Evolutionary conservation across 2,329 filamentous ascomycete genomes (phyloP).

Genomic region (Fusarium goolgardi): DNA sequence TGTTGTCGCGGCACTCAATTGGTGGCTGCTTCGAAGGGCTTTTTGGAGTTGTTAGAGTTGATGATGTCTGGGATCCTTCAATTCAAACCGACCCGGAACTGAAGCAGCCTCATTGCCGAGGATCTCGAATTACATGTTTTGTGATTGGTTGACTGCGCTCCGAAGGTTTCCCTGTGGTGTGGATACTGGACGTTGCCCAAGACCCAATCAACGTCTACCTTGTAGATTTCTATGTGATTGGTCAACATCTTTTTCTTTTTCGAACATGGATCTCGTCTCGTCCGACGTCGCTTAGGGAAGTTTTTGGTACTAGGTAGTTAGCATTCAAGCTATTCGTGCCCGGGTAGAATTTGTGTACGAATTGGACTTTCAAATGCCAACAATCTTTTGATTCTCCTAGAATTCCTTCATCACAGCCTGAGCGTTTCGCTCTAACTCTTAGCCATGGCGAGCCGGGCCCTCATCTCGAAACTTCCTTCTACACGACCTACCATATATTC

Average conservation of each 20-base stretch:
- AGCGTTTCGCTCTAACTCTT: background rate
- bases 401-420: background rate
- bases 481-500: slow-evolving; percentile 41
- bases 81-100: slow-evolving; percentile 37
- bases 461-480: slow-evolving; percentile 43
- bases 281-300: slow-evolving; percentile 44
- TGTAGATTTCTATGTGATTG: slow-evolving; percentile 45
- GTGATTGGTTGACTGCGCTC: slow-evolving; percentile 57
- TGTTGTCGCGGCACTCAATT: slow-evolving; percentile 46
- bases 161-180: slow-evolving; percentile 46
- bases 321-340: slow-evolving; percentile 31
- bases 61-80: slow-evolving; percentile 44
- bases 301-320: slow-evolving; percentile 29
- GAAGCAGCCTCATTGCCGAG: slow-evolving; percentile 60
- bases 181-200: slow-evolving; percentile 25
- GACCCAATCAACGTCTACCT: slow-evolving; percentile 48
- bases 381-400: background rate
- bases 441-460: slow-evolving; percentile 47
- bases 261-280: slow-evolving; percentile 22
- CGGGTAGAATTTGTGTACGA: slow-evolving; percentile 19
- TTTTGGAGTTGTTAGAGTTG: slow-evolving; percentile 23
- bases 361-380: background rate
- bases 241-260: slow-evolving; percentile 24
- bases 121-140: slow-evolving; percentile 58
- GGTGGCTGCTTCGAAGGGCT: slow-evolving; percentile 43